These are phyloP conservation scores for Hymenoscyphus albidus DNA, from an alignment of 2,329 filamentous ascomycete genomes.

Conservation along the genomic window DNA sequence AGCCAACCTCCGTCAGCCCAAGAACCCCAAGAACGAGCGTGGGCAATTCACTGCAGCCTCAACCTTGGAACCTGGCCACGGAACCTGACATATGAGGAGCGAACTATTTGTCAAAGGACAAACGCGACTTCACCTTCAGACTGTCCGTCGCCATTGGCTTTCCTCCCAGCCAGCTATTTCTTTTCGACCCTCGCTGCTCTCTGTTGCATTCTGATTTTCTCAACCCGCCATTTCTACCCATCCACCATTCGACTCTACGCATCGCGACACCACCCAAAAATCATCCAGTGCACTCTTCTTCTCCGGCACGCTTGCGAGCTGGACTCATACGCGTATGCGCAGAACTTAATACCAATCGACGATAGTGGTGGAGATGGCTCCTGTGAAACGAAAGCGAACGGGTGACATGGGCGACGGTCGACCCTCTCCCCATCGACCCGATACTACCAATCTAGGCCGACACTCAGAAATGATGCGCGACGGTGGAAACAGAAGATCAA, in stretches of 20 bases:
- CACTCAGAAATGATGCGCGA: slow-evolving; percentile 47
- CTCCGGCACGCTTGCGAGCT: slow-evolving; percentile 14
- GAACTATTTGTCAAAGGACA: not conserved
- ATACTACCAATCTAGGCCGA: slow-evolving; percentile 51
- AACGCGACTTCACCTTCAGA: not conserved
- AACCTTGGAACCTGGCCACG: not conserved
- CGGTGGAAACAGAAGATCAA: slow-evolving; percentile 44
- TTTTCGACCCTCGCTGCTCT: not conserved
- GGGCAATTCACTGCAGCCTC: not conserved
- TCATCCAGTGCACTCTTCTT: too few species aligned
- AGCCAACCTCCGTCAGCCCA: too few species aligned
- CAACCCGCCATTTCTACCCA: slow-evolving; percentile 4
- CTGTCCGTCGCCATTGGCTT: not conserved
- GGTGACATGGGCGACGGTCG: slow-evolving; percentile 44
- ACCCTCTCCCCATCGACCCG: slow-evolving; percentile 60
- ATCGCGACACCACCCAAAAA: slow-evolving; percentile 9
- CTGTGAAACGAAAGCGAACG: slow-evolving; percentile 36
- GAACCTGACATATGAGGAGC: not conserved
- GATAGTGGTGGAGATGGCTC: slow-evolving; percentile 31
- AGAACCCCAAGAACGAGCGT: too few species aligned
- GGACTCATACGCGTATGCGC: slow-evolving; percentile 26
- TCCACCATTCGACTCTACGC: slow-evolving; percentile 9
- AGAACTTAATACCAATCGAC: slow-evolving; percentile 22
- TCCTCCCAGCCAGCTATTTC: not conserved
- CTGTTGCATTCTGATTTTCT: slow-evolving; percentile 6